Evolutionary conservation across 331 rosid genomes (phyloP).

Genomic region (Rosa hybrid): DNA sequence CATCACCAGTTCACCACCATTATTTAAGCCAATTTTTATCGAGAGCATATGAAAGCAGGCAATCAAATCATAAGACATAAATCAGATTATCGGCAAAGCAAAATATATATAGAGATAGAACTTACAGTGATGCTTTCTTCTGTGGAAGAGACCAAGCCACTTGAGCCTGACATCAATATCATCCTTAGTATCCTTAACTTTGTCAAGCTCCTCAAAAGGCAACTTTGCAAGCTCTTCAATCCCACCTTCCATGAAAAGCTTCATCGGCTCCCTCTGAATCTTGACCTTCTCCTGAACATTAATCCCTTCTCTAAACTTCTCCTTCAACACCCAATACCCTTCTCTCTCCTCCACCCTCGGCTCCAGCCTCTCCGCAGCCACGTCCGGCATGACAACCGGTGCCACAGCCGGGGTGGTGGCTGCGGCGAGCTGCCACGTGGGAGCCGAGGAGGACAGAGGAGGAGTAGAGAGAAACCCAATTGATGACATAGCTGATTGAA

Average conservation of each 20-base stretch:
- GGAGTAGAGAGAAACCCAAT: slow-evolving; percentile 56
- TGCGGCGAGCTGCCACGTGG: slow-evolving; percentile 42
- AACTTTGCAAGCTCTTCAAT: slow-evolving; percentile 65
- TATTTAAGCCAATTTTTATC: too few species aligned
- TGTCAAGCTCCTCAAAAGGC: slow-evolving; percentile 75
- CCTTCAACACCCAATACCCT: slow-evolving; percentile 78
- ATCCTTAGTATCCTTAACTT: slow-evolving; percentile 57
- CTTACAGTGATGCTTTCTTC: slow-evolving; percentile 81
- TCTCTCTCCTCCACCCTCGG: slow-evolving; percentile 72
- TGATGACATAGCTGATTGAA: slow-evolving; percentile 52
- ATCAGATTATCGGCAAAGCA: too few species aligned
- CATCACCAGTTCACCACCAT: background rate
- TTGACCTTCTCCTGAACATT: slow-evolving; percentile 81
- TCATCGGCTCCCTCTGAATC: slow-evolving; percentile 80
- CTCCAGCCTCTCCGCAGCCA: slow-evolving; percentile 57
- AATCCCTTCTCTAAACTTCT: slow-evolving; percentile 68
- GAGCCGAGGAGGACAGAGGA: slow-evolving; percentile 23
- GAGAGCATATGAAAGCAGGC: too few species aligned
- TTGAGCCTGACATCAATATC: slow-evolving; percentile 94
- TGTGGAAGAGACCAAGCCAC: slow-evolving; percentile 96
- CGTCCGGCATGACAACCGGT: slow-evolving; percentile 33
- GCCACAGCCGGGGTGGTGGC: slow-evolving; percentile 43
- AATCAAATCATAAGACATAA: too few species aligned
- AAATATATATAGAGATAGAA: too few species aligned
- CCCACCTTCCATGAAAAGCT: slow-evolving; percentile 75